phyloP scores from a whole-genome alignment of 305 asterid species.

The Lippia alba region DNA sequence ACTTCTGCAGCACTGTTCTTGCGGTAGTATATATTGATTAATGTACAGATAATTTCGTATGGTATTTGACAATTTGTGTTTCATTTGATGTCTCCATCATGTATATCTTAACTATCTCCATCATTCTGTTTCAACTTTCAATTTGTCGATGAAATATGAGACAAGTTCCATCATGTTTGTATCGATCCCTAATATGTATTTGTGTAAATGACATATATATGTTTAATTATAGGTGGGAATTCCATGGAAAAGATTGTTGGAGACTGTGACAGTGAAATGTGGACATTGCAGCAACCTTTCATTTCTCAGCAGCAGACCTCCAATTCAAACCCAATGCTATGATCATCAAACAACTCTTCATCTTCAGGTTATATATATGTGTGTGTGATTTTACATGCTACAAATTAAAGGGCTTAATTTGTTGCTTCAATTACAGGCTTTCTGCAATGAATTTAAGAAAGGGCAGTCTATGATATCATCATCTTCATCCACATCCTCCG shows the following conservation, averaged over 20 bases:
- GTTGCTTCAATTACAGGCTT: constrained; percentile 38
- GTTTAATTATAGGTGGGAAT: constrained; percentile 67
- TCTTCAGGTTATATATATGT: constrained; percentile 40
- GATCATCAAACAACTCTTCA: constrained; percentile 63
- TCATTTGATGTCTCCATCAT: background rate
- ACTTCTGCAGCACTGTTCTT: constrained; percentile 93
- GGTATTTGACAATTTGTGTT: background rate
- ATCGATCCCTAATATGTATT: background rate
- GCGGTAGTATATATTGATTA: constrained; percentile 55
- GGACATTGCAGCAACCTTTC: constrained; percentile 98
- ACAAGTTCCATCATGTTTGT: background rate
- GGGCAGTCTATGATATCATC: constrained; percentile 63
- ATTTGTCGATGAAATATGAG: background rate
- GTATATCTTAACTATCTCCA: too few species aligned
- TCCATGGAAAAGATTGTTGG: constrained; percentile 91
- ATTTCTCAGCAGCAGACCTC: constrained; percentile 75
- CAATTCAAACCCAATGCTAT: constrained; percentile 60
- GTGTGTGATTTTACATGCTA: too few species aligned
- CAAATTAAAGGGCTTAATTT: too few species aligned
- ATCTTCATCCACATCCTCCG: constrained; percentile 62
- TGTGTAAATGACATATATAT: background rate
- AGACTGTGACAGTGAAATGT: constrained; percentile 93
- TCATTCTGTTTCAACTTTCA: too few species aligned
- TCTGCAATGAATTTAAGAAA: constrained; percentile 68
- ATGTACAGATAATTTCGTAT: background rate